Evolutionary conservation across 495 filamentous ascomycete species (phyloP).

Genomic region (Astrocystis sublimbata): DNA sequence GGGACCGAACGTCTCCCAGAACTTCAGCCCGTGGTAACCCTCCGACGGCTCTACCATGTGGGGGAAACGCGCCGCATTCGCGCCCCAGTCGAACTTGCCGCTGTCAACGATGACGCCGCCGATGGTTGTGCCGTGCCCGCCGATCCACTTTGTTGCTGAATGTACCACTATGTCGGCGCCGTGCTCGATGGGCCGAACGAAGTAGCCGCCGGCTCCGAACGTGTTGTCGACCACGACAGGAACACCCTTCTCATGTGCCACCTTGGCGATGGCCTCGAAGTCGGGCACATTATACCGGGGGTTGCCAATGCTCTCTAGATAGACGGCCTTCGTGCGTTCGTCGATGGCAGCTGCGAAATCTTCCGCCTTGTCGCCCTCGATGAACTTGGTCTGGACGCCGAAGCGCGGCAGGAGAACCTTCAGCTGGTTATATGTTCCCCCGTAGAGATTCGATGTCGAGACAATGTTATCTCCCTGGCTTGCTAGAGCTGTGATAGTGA

Average conservation of each 20-base stretch:
- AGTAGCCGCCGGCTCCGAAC: slow-evolving; percentile 95
- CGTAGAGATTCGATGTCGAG: slow-evolving; percentile 89
- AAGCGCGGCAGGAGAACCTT: slow-evolving; percentile 87
- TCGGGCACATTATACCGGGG: slow-evolving; percentile 93
- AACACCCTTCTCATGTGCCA: slow-evolving; percentile 77
- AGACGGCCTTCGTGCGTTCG: slow-evolving; percentile 95
- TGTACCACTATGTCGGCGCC: slow-evolving; percentile 95
- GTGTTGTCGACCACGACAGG: slow-evolving; percentile 96
- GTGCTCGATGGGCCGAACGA: slow-evolving; percentile 84
- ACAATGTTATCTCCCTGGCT: slow-evolving; percentile 93
- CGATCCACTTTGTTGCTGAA: slow-evolving; percentile 98
- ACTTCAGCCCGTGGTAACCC: slow-evolving; percentile 95
- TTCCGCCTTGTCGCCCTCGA: slow-evolving; percentile 77
- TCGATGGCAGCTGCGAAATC: slow-evolving; percentile 87
- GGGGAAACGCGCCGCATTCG: slow-evolving; percentile 83
- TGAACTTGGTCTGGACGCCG: slow-evolving; percentile 89
- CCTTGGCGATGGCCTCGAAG: slow-evolving; percentile 78
- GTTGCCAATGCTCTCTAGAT: slow-evolving; percentile 94
- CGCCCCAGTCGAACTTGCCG: slow-evolving; percentile 97
- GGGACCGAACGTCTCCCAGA: slow-evolving; percentile 93
- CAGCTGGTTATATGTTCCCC: slow-evolving; percentile 97
- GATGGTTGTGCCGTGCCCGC: slow-evolving; percentile 95
- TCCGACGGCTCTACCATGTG: slow-evolving; percentile 89
- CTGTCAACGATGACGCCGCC: slow-evolving; percentile 87
- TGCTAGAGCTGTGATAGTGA: slow-evolving; percentile 83